Evolutionary conservation across 2,329 filamentous ascomycete genomes (phyloP).

Genomic region (Podosphaera xanthii): DNA sequence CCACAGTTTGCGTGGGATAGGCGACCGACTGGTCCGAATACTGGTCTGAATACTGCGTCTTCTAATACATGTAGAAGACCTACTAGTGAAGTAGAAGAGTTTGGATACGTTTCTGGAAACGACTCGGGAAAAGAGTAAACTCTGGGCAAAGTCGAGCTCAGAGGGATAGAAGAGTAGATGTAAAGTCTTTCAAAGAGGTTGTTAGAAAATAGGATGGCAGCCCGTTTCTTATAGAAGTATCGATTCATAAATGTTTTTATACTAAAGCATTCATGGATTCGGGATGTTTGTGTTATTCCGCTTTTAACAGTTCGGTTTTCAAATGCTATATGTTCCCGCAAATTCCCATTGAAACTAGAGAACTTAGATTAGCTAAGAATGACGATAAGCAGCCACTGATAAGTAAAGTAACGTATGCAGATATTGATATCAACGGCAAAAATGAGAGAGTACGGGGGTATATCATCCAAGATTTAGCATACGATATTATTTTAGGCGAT

Average conservation of each 20-base stretch:
- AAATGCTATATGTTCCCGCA: too few relatives aligned
- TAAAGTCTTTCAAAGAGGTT: too few relatives aligned
- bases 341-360: too few relatives aligned
- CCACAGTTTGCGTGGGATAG: not conserved
- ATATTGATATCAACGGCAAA: too few relatives aligned
- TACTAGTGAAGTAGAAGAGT: not conserved
- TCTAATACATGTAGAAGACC: not conserved
- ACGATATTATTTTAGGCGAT: too few relatives aligned
- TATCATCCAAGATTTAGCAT: too few relatives aligned
- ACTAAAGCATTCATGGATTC: not conserved
- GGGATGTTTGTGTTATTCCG: not conserved
- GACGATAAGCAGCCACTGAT: too few relatives aligned
- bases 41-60: not conserved
- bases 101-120: not conserved
- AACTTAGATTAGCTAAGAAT: too few relatives aligned
- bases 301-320: not conserved
- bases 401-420: too few relatives aligned
- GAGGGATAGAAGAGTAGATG: too few relatives aligned
- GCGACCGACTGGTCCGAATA: not conserved
- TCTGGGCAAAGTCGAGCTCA: too few relatives aligned
- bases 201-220: not conserved
- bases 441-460: not conserved
- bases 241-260: slow-evolving; percentile 1
- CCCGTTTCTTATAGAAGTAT: not conserved
- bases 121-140: not conserved